Evolutionary conservation across 192 early-diverging fungal species (phyloP), one percentile per base, ranked within the genome.

Genomic region (Mortierella alpina): DNA sequence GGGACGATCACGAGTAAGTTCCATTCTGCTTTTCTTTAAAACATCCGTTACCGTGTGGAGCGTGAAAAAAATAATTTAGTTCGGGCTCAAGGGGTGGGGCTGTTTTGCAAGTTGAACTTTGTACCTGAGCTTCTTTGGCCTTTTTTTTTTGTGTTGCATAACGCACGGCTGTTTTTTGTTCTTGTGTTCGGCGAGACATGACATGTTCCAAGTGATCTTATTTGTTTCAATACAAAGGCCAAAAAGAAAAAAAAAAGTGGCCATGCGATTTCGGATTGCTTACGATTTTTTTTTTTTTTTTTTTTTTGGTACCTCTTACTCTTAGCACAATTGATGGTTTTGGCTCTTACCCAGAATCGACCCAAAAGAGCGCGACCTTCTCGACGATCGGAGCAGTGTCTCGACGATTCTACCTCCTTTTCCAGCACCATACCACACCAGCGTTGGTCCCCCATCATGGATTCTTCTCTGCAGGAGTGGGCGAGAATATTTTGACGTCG

Each of bases 1-100:
- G 92, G 86, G 95, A 96, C 77, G 95, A 96, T 82, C 95, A 96
- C 79, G 93, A 80, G 77, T 80, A 80, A 63, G 77, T 80, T 61
- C 0, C 40, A 31, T 51, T 18, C 54, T 67, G 4, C 31, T 65
- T 44, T 39, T 70, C 40, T 69, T 44, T 47, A 17, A 45, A 56
- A 54, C 8, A 44, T 20, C 56, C 7, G 52, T 8, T 42, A 22
- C 11, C 15, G 4, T 39, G 12, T 3, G 8, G 40, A 12, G 31
- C 48, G 15, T 10, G 15, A 40, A 22, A 69, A 48, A 22, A 17
- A 20, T 20, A 56, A 49, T 48, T 17, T 15, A 5, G 14, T 23
- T 31, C 3, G 31, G 31, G 31, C 31, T 31, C 31, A 31, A 31
- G 31, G 31, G 31, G n/a, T n/a, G 31, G 31, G 31, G 31, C 31